Evolutionary conservation across 208 protist genomes (phyloP).

Genomic region (Trypanosoma rangeli): DNA sequence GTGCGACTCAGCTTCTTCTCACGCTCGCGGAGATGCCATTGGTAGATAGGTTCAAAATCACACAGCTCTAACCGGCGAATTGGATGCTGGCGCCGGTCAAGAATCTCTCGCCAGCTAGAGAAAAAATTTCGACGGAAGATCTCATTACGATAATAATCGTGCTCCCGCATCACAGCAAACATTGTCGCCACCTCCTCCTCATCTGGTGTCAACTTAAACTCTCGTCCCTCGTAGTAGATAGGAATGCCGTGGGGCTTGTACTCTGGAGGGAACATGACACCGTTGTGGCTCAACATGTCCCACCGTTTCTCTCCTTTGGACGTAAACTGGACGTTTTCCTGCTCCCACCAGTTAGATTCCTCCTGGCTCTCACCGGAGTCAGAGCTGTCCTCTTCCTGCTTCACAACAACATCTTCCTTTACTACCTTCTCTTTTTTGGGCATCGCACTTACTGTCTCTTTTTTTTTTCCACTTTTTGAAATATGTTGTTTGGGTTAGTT

Average conservation of each 20-base stretch:
- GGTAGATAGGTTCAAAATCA: constrained; percentile 97
- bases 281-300: constrained; percentile 96
- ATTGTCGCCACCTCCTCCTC: constrained; percentile 99
- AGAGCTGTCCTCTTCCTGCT: constrained; percentile 42
- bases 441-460: not conserved
- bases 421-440: constrained; percentile 20
- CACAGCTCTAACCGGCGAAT: constrained; percentile 95
- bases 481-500: not conserved
- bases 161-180: constrained; percentile 94
- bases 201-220: constrained; percentile 92
- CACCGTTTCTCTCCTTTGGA: constrained; percentile 88
- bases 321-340: constrained; percentile 69
- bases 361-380: constrained; percentile 48
- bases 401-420: constrained; percentile 22
- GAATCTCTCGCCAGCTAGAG: constrained; percentile 88
- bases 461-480: not conserved
- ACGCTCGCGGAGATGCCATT: constrained; percentile 85
- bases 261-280: constrained; percentile 96
- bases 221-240: constrained; percentile 93
- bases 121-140: constrained; percentile 99
- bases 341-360: constrained; percentile 85
- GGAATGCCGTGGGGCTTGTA: constrained; percentile 97
- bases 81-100: constrained; percentile 86
- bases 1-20: constrained; percentile 87
- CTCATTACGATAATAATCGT: constrained; percentile 95